phyloP scores from a whole-genome alignment of 768 basidiomycete species.

The Agaricus blazei region DNA sequence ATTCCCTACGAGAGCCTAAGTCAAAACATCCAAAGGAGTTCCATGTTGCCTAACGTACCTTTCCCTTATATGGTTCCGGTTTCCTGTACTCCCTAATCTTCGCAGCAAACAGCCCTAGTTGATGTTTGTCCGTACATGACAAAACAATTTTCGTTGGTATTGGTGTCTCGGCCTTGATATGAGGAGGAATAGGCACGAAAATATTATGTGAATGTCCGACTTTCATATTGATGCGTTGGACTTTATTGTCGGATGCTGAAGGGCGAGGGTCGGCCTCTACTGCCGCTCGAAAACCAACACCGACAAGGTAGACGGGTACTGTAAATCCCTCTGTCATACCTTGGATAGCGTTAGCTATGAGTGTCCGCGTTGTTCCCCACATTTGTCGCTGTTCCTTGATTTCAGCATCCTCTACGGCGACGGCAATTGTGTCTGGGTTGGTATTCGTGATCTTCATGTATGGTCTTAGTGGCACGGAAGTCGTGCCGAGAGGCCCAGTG shows the following conservation, averaged over 20 bases:
- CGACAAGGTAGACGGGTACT: constrained; percentile 83
- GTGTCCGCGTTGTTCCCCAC: constrained; percentile 94
- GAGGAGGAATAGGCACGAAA: constrained; percentile 71
- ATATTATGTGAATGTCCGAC: constrained; percentile 90
- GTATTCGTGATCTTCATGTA: constrained; percentile 43
- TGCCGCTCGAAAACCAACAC: constrained; percentile 89
- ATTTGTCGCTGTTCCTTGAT: constrained; percentile 77
- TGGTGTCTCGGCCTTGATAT: constrained; percentile 79
- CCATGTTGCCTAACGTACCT: constrained; percentile 51
- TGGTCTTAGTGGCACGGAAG: constrained; percentile 39
- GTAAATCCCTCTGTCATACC: constrained; percentile 90
- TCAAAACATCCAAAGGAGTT: not conserved
- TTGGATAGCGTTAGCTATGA: constrained; percentile 83
- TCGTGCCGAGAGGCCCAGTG: constrained; percentile 43
- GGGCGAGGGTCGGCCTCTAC: constrained; percentile 78
- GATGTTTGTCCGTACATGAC: constrained; percentile 83
- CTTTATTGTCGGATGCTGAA: constrained; percentile 48
- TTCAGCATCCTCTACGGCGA: constrained; percentile 59
- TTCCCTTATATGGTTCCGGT: constrained; percentile 97
- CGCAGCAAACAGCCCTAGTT: constrained; percentile 83
- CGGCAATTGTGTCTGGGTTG: constrained; percentile 31
- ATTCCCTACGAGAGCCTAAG: constrained; percentile 59
- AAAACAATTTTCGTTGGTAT: constrained; percentile 80
- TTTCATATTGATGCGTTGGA: constrained; percentile 80
- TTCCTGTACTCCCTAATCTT: constrained; percentile 77